Percentiles rank a stretch among this genome's conserved stretches.
phyloP scores from a whole-genome alignment of 805 yeast genomes.

The Scheffersomyces lignosus region DNA sequence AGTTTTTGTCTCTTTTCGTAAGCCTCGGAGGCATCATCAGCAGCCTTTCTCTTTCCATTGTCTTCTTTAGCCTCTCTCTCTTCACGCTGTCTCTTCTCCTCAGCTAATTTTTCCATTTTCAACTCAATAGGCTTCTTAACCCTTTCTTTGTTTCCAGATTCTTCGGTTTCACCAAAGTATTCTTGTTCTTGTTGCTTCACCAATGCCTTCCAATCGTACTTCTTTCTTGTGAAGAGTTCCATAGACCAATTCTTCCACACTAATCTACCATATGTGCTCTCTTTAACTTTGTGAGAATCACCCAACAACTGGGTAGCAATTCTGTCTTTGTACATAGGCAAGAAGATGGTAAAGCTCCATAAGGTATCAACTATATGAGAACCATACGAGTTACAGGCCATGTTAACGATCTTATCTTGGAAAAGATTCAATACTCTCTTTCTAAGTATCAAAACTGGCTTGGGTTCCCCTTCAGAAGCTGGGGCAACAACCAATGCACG shows the following conservation, averaged over 20 bases:
- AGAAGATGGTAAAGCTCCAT: slow-evolving; percentile 74
- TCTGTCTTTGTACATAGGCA: slow-evolving; percentile 84
- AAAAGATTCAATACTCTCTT: slow-evolving; percentile 69
- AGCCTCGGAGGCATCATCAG: slow-evolving; percentile 18
- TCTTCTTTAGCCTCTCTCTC: slow-evolving; percentile 23
- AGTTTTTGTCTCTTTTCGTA: slow-evolving; percentile 20
- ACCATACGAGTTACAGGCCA: slow-evolving; percentile 85
- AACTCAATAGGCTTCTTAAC: slow-evolving; percentile 40
- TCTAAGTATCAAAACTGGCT: slow-evolving; percentile 53
- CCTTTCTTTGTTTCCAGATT: slow-evolving; percentile 13
- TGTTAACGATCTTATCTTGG: slow-evolving; percentile 50
- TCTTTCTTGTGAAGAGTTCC: slow-evolving; percentile 73
- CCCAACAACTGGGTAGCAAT: slow-evolving; percentile 66
- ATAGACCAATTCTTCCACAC: slow-evolving; percentile 96
- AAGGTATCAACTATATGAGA: slow-evolving; percentile 86
- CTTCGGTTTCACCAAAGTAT: slow-evolving; percentile 22
- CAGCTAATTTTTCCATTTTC: slow-evolving; percentile 39
- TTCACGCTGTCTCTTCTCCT: slow-evolving; percentile 27
- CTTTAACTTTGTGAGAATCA: slow-evolving; percentile 70
- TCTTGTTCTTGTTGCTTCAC: slow-evolving; percentile 48
- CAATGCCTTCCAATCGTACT: slow-evolving; percentile 77
- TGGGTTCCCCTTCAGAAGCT: slow-evolving; percentile 42
- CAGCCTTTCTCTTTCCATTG: slow-evolving; percentile 22
- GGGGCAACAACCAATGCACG: slow-evolving; percentile 48
- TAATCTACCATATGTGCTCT: slow-evolving; percentile 79